These are phyloP conservation scores for Phyllosticta capitalensis DNA, from an alignment of 2,329 filamentous ascomycete genomes.

Conservation along the genomic window DNA sequence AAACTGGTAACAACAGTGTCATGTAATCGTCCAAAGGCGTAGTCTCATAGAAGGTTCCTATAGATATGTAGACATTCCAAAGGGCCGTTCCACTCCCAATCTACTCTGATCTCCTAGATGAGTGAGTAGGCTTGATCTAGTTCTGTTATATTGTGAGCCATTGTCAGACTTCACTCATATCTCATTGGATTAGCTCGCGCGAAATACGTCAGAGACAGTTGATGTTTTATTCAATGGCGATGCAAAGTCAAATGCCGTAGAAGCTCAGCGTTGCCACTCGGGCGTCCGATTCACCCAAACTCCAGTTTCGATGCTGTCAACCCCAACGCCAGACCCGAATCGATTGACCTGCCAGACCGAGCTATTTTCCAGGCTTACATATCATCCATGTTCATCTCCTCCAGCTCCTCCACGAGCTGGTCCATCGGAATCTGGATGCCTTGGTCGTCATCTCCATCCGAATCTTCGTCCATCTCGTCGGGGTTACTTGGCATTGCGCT, in stretches of 20 bases:
- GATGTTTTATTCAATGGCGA: not conserved
- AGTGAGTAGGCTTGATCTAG: no score
- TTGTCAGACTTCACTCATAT: no score
- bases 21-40: no score
- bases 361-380: not conserved
- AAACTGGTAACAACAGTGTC: no score
- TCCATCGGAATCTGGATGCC: slow-evolving; percentile 43
- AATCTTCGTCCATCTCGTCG: slow-evolving; percentile 54
- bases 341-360: not conserved
- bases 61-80: no score
- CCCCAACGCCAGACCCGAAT: not conserved
- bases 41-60: no score
- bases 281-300: not conserved
- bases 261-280: not conserved
- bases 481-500: slow-evolving; percentile 50
- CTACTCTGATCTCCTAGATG: no score
- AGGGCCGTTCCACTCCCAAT: no score
- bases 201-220: no score
- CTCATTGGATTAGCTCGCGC: no score
- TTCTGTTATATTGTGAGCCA: no score
- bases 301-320: not conserved
- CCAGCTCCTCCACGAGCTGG: slow-evolving; percentile 77
- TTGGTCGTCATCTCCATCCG: slow-evolving; percentile 48
- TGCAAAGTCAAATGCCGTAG: not conserved
- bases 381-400: slow-evolving; percentile 69